Evolutionary conservation across 805 yeast genomes (phyloP).

Genomic region (Komagataella kurtzmanii): DNA sequence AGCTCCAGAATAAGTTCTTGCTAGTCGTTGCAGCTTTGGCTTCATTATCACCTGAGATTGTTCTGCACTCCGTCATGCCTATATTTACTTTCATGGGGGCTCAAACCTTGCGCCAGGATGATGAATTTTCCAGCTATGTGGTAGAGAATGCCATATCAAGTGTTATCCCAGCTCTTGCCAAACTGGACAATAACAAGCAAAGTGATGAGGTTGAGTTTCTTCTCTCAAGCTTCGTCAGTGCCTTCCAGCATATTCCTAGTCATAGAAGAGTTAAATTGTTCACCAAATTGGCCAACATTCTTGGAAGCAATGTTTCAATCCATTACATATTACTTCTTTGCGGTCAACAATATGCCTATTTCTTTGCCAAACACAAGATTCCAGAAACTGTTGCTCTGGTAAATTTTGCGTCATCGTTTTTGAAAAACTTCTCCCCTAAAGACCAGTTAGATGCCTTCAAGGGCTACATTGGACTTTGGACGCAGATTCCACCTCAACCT

Average conservation of each 20-base stretch:
- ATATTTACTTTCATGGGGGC: slow-evolving; percentile 99
- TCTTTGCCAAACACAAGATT: slow-evolving; percentile 38
- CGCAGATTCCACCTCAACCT: slow-evolving; percentile 26
- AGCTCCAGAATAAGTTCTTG: slow-evolving; percentile 80
- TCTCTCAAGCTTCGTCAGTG: slow-evolving; percentile 81
- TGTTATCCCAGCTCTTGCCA: slow-evolving; percentile 81
- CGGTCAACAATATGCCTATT: slow-evolving; percentile 61
- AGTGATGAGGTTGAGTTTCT: slow-evolving; percentile 69
- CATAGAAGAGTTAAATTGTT: slow-evolving; percentile 87
- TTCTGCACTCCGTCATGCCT: slow-evolving; percentile 97
- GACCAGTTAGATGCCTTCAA: slow-evolving; percentile 51
- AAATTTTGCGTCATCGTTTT: slow-evolving; percentile 61
- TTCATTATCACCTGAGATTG: slow-evolving; percentile 76
- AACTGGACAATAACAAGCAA: slow-evolving; percentile 26
- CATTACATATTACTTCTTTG: slow-evolving; percentile 65
- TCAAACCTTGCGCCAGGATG: slow-evolving; percentile 91
- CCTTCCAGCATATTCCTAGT: slow-evolving; percentile 90
- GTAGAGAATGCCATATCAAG: slow-evolving; percentile 83
- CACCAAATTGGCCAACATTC: slow-evolving; percentile 60
- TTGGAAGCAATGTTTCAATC: slow-evolving; percentile 55
- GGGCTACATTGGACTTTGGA: slow-evolving; percentile 40
- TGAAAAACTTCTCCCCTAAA: slow-evolving; percentile 50
- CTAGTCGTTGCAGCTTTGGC: slow-evolving; percentile 84
- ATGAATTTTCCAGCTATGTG: slow-evolving; percentile 85
- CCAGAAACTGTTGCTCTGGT: slow-evolving; percentile 55